Evolutionary conservation across 352 stramenopile species (phyloP).

Genomic region (Peronospora farinosa): DNA sequence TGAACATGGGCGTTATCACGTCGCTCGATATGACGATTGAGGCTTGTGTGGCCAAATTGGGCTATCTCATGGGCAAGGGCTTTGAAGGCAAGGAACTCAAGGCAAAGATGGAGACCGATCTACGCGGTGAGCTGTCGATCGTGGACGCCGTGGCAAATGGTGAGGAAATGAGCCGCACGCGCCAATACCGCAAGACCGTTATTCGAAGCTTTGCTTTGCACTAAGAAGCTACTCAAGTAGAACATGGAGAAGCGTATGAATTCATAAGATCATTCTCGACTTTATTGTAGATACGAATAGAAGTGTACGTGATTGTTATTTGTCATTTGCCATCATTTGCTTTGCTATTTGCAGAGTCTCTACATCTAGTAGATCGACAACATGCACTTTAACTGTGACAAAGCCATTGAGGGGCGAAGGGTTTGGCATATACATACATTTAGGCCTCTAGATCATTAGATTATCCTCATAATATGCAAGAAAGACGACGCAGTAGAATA

Average conservation of each 20-base stretch:
- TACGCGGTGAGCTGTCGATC: slow-evolving; percentile 76
- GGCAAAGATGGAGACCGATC: slow-evolving; percentile 75
- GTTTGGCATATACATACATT: no score
- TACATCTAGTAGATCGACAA: background rate
- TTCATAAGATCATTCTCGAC: background rate
- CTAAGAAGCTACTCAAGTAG: slow-evolving; percentile 16
- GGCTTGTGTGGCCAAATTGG: slow-evolving; percentile 89
- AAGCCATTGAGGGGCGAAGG: no score
- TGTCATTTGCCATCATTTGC: background rate
- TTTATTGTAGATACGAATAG: slow-evolving; percentile 26
- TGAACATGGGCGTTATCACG: slow-evolving; percentile 90
- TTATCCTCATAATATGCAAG: no score
- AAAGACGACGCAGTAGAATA: no score
- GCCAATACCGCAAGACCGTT: slow-evolving; percentile 68
- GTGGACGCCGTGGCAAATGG: slow-evolving; percentile 56
- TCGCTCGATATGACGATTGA: slow-evolving; percentile 96
- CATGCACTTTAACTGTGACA: background rate
- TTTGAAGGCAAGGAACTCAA: slow-evolving; percentile 59
- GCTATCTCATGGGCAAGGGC: slow-evolving; percentile 91
- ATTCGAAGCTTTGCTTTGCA: slow-evolving; percentile 71
- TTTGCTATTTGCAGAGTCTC: background rate
- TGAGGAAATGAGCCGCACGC: slow-evolving; percentile 57
- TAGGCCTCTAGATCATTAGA: no score
- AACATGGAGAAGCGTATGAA: slow-evolving; percentile 9
- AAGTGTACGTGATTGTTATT: slow-evolving; percentile 16